Evolutionary conservation across 345 rosid genomes (phyloP), one percentile per base, ranked within the genome.

Genomic region (Erysimum cheiranthoides): DNA sequence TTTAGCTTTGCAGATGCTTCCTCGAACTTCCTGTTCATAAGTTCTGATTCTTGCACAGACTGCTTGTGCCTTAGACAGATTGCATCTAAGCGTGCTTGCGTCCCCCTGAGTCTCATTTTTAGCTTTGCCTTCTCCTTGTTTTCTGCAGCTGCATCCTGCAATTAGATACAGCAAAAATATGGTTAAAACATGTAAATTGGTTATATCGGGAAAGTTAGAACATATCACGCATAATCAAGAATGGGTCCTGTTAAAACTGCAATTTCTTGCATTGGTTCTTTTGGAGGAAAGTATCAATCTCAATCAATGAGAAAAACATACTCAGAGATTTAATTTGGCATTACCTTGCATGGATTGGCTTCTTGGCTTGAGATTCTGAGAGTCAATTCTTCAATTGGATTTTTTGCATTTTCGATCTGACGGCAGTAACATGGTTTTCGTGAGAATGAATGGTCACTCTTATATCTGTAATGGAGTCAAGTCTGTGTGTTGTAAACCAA

Each of bases 61-160:
- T 86, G 81, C 42, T 76, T 73, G 86, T 85, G 76, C 60, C 91
- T 84, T 39, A 77, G 49, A 45, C 84, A 78, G 27, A 83, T 56
- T 13, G 93, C 93, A 36, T 90, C 94, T 65, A 84, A 75, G 71
- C 82, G 88, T 5, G 94, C 90, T 78, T 91, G 94, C 5, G 91
- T 85, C 77, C 97, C 89, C 11, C 82, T 84, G n/a, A 89, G 87
- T 77, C 88, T 85, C 93, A 91, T 91, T 75, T 83, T 79, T 13
- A 85, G 85, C 80, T 88, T 93, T 62, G 96, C 90, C 71, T 49
- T 90, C 61, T 84, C 90, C 75, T 78, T 93, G 59, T 73, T 69
- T 27, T 66, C 74, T 28, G 47, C 80, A 27, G 73, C 72, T 66
- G 76, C 75, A 17, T 84, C 89, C 96, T 90, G 80, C 50, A 66